A percentile compares a stretch with the other conserved stretches of the same genome.
phyloP scores from a whole-genome alignment of 1,284 basidiomycete species.

The Omphalotus olearius region DNA sequence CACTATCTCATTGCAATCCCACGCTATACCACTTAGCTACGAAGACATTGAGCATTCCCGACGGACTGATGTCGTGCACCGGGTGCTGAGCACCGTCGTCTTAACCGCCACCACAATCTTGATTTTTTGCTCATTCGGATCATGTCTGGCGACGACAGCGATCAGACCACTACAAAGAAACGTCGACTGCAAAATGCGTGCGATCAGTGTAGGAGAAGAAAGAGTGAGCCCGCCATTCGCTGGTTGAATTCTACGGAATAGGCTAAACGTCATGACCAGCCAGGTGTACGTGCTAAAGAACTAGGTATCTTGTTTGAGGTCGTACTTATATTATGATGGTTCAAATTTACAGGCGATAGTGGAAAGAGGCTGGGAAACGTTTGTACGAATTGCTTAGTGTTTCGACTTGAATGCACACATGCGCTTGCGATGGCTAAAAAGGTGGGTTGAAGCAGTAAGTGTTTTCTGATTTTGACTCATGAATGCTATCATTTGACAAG shows the following conservation, averaged over 20 bases:
- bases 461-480: neutral
- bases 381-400: slow-evolving; percentile 12
- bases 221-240: slow-evolving; percentile 1
- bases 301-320: neutral
- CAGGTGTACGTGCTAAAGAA: slow-evolving; percentile 2
- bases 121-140: neutral
- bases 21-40: too few relatives aligned
- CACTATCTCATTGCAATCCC: too few relatives aligned
- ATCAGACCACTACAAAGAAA: slow-evolving; percentile 1
- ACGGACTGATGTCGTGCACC: too few relatives aligned
- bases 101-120: too few relatives aligned
- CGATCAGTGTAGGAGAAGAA: slow-evolving; percentile 12
- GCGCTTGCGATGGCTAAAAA: slow-evolving; percentile 8
- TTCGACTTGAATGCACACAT: slow-evolving; percentile 14
- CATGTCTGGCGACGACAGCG: slow-evolving; percentile 10
- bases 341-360: slow-evolving; percentile 13
- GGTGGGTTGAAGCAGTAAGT: neutral
- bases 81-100: too few relatives aligned
- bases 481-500: neutral
- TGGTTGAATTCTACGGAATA: neutral
- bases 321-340: neutral
- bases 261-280: neutral
- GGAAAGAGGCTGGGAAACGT: slow-evolving; percentile 10
- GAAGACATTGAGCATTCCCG: too few relatives aligned
- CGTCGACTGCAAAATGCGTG: slow-evolving; percentile 11